These are phyloP conservation scores for Stellera chamaejasme DNA, from an alignment of 345 rosid genomes.

Conservation along the genomic window DNA sequence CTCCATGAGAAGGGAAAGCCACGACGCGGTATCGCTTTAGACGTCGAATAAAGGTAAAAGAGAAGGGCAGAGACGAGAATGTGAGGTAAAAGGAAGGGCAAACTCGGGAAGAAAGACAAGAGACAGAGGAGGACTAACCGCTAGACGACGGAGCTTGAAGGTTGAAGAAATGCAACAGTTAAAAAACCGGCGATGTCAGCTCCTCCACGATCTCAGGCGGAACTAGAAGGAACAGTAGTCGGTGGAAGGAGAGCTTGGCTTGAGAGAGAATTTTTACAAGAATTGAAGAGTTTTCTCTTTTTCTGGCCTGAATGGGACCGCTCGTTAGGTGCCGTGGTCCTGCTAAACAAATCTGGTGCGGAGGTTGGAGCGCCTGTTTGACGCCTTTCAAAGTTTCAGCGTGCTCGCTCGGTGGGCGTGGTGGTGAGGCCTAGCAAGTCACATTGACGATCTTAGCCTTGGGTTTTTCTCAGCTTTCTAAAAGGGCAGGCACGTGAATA, in stretches of 20 bases:
- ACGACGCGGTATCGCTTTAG: conserved; percentile 21
- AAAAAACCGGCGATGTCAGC: conserved; percentile 14
- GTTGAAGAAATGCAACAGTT: conserved; percentile 18
- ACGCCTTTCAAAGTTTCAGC: conserved; percentile 24
- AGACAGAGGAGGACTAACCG: background rate
- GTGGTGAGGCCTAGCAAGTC: background rate
- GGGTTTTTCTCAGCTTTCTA: conserved; percentile 15
- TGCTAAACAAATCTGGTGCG: conserved; percentile 23
- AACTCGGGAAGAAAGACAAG: background rate
- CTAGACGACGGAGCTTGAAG: conserved; percentile 13
- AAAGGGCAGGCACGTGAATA: conserved; percentile 25
- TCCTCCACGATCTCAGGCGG: conserved; percentile 8
- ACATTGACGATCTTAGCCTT: conserved; percentile 27
- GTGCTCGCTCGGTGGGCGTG: conserved; percentile 12
- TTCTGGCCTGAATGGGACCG: conserved; percentile 18
- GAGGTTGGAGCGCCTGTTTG: conserved; percentile 6
- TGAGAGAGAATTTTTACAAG: conserved; percentile 4
- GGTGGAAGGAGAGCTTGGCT: background rate
- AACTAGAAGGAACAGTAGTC: background rate
- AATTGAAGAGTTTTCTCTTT: conserved; percentile 5
- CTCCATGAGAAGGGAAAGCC: background rate
- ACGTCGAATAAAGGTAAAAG: conserved; percentile 25
- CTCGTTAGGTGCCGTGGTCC: conserved; percentile 25
- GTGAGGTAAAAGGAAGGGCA: conserved; percentile 7
- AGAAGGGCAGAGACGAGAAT: conserved; percentile 11